These are phyloP conservation scores for Ogataea paradorogensis DNA, from an alignment of 805 yeast species.

Conservation along the genomic window DNA sequence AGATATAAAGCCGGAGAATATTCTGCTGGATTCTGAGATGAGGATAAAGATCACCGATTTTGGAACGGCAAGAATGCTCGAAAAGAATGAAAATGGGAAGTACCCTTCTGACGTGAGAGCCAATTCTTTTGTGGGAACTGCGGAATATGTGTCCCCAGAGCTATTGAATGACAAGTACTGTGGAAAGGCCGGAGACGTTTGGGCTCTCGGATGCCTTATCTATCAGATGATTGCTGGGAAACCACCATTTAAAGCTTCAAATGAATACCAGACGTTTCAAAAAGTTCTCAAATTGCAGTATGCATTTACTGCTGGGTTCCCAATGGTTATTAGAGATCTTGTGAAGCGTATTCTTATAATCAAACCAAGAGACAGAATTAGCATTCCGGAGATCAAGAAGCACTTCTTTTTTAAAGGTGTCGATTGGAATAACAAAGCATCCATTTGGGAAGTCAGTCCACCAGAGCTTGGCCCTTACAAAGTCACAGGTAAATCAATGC, in stretches of 20 bases:
- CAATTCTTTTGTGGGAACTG: slow-evolving; percentile 82
- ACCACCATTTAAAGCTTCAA: slow-evolving; percentile 81
- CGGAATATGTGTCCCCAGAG: slow-evolving; percentile 83
- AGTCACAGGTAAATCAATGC: slow-evolving; percentile 74
- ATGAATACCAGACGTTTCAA: slow-evolving; percentile 78
- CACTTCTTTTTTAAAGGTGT: slow-evolving; percentile 62
- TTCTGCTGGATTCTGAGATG: slow-evolving; percentile 57
- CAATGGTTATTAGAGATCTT: slow-evolving; percentile 66
- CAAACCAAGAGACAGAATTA: slow-evolving; percentile 61
- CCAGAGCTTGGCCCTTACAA: slow-evolving; percentile 73
- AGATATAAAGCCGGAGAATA: slow-evolving; percentile 83
- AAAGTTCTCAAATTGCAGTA: slow-evolving; percentile 76
- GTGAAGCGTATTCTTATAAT: slow-evolving; percentile 65
- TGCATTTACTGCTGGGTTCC: slow-evolving; percentile 85
- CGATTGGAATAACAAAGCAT: slow-evolving; percentile 50
- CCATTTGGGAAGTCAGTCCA: slow-evolving; percentile 56
- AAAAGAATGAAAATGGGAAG: slow-evolving; percentile 46
- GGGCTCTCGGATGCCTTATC: slow-evolving; percentile 61
- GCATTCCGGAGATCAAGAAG: slow-evolving; percentile 52
- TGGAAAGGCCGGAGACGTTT: slow-evolving; percentile 57
- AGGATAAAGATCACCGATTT: slow-evolving; percentile 75
- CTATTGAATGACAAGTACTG: slow-evolving; percentile 67
- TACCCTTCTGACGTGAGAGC: slow-evolving; percentile 70
- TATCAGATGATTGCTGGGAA: slow-evolving; percentile 65
- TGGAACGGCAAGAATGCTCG: slow-evolving; percentile 77